phyloP scores from a whole-genome alignment of 2,329 filamentous ascomycete species.

The Claviceps cyperi region DNA sequence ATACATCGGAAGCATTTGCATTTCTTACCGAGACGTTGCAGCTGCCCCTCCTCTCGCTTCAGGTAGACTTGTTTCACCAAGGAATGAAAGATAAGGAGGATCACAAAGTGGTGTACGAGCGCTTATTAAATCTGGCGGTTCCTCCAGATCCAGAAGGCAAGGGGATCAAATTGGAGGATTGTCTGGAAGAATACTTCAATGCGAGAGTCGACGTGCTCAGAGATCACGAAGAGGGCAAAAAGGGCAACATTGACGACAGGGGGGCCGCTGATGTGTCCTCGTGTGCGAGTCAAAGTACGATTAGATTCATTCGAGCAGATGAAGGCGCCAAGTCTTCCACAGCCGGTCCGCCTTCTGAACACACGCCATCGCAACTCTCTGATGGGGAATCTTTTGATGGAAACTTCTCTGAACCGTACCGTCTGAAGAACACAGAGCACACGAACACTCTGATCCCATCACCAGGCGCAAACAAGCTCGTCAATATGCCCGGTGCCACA shows the following conservation, averaged over 20 bases:
- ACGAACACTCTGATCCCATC: neutral
- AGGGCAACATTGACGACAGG: constrained; percentile 17
- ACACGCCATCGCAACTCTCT: constrained; percentile 11
- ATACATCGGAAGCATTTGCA: constrained; percentile 87
- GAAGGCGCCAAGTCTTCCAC: constrained; percentile 19
- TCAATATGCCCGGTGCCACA: constrained; percentile 1
- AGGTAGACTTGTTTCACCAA: constrained; percentile 89
- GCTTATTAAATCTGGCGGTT: constrained; percentile 82
- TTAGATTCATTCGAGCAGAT: constrained; percentile 21
- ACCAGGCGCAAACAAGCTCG: neutral
- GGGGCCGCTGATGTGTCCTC: constrained; percentile 11
- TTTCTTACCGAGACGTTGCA: constrained; percentile 88
- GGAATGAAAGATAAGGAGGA: constrained; percentile 77
- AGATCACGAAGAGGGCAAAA: constrained; percentile 45
- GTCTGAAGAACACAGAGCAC: neutral
- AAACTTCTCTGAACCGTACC: neutral
- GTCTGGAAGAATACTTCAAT: constrained; percentile 90
- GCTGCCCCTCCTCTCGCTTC: constrained; percentile 73
- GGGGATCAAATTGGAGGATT: constrained; percentile 72
- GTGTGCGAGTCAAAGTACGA: constrained; percentile 17
- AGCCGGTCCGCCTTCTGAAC: constrained; percentile 19
- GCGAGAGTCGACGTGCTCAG: constrained; percentile 79
- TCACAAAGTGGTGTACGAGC: constrained; percentile 87
- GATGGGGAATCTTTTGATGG: neutral
- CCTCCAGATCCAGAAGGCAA: constrained; percentile 57